Base-by-base conservation (phyloP, 1,284 basidiomycete species). In the Inonotus obliquus region DNA sequence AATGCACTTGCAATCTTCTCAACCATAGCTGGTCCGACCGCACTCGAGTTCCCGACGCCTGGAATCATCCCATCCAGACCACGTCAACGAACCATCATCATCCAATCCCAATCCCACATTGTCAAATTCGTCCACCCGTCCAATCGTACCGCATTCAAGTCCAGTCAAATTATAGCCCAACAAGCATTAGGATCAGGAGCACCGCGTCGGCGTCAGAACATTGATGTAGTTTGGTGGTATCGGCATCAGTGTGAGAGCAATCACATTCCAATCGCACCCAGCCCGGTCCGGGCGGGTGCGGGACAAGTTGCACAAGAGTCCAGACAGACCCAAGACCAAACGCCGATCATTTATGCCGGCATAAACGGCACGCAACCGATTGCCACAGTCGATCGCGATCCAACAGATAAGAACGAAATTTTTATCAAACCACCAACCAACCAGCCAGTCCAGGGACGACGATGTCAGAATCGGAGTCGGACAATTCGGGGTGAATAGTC, bases 11-110 rank as follows among this genome's bases (percentile, higher is more conserved):
- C 92, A 58, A 98, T 73, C 70, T 93, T 81, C n/a, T 84, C 85
- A 10, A 98, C 89, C 72, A 99, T 85, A n/a, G 85, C 82, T 1
- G 93, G 91, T 2, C 96, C 96, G 9, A 94, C 89, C 2, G 88
- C 85, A 65, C 90, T 96, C 58, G 90, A 92, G 52, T 87, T 85
- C 19, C 96, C 95, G 13, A 98, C 77, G 63, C 96, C 96, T 94
- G 67, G 35, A 25, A 35, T 14, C 6, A 27, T 19, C 17, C 17
- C 37, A n/a, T 39, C 37, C 37, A 55, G 19, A 44, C 6, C 41
- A 44, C 9, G 41, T 44, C 41, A 44, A 21, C n/a, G 14, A 3
- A 41, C 39, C 5, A 41, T 38, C 11, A 19, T 14, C n/a, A 4
- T 17, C 19, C 41, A 44, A 44, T 32, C 32, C 19, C 41, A 44